Base-by-base conservation (phyloP, 345 rosid species). In the Eucalyptus microcorys region DNA sequence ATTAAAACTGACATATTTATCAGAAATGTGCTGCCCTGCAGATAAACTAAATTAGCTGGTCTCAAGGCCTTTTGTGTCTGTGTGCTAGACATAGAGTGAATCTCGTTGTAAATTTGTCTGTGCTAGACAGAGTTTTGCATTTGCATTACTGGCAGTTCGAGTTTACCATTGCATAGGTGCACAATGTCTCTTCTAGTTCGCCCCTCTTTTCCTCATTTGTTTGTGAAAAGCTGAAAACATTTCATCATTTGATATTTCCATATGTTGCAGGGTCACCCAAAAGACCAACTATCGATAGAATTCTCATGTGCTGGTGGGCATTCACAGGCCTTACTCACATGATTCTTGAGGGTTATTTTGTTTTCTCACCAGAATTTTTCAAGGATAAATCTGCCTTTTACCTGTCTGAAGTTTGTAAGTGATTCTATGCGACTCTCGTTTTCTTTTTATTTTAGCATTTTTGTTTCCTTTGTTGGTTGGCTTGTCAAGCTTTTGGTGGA, bases 221-320 rank as follows among this genome's bases (percentile, higher is more conserved):
- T 45, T 49, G 49, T 55, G 30, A 76, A n/a, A 32, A 61, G 45
- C 30, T 50, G 22, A 37, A 21, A 30, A 17, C 59, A 68, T 47
- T 47, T 66, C 55, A 89, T 89, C 40, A 45, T 47, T 50, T 64
- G 26, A 55, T 89, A 26, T 10, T 8, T 30, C 8, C 68, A 19
- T 21, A n/a, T 86, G 59, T 66, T 88, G 76, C 94, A 94, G 97
- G 97, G 83, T 88, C 90, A 37, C 86, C 89, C 34, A 96, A 91
- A 91, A 88, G 88, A 86, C 66, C 93, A 5, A 94, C 90, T 86
- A 84, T 92, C 45, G 96, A 98, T 84, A 95, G 95, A 89, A 89
- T 94, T 91, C 90, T 98, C 3, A 96, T 98, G 98, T 98, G 99
- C 92, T 97, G 99, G 99, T 97, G 99, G 99, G 95, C 96, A 61